Conservation (phyloP, 1,284 basidiomycete genomes). For the Phylloporus sp. region DNA sequence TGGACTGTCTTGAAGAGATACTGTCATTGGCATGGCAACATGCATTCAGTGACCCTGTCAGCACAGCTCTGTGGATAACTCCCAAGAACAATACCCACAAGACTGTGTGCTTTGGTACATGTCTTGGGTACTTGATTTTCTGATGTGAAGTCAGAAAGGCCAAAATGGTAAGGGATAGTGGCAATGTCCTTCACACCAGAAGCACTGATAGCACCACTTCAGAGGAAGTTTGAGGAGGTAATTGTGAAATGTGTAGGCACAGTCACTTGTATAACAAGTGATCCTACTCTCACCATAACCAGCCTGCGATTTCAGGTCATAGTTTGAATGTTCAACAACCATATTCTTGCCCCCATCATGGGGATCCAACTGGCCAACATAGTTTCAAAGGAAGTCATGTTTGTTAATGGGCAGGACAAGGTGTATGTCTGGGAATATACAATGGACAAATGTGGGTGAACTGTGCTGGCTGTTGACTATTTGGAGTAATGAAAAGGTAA, state of each 20-base stretch:
- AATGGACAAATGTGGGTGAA: neutral
- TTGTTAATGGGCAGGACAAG: neutral
- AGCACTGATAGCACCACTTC: neutral
- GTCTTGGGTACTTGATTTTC: neutral
- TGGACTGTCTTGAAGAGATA: neutral
- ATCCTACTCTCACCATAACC: neutral
- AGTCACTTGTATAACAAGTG: neutral
- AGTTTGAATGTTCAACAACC: neutral
- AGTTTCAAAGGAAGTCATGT: neutral
- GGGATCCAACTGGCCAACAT: neutral
- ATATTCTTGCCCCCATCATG: neutral
- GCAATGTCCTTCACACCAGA: neutral
- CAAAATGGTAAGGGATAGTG: neutral
- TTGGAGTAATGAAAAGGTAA: too few relatives aligned
- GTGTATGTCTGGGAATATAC: neutral
- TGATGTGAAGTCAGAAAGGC: neutral
- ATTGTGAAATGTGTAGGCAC: neutral
- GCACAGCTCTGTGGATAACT: neutral
- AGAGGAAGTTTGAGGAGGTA: neutral
- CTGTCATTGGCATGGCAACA: neutral
- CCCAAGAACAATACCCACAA: neutral
- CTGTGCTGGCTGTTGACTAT: neutral
- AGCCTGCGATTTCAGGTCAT: neutral
- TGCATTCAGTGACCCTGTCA: neutral
- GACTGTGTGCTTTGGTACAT: neutral